A percentile compares a stretch with the other conserved stretches of the same genome.
Conservation (phyloP, 179 eudicot species). For the Beta macrorhiza region DNA sequence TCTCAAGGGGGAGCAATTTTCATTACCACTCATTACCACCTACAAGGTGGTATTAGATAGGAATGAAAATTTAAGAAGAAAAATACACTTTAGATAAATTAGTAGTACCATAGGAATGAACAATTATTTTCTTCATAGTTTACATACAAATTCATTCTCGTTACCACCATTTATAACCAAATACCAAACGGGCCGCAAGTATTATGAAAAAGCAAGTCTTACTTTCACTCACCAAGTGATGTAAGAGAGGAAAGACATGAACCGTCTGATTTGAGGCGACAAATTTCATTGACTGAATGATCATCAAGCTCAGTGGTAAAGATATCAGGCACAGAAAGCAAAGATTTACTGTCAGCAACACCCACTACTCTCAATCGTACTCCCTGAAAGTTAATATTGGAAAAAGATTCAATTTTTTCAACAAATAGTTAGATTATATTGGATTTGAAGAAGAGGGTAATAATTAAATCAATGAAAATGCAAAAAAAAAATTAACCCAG, state of each 20-base stretch:
- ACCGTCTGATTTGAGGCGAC: conserved; percentile 55
- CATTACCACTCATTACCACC: no score
- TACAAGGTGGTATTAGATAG: no score
- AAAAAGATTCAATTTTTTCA: not conserved
- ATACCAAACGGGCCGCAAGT: not conserved
- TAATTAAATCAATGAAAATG: not conserved
- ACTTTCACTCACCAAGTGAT: conserved; percentile 40
- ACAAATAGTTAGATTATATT: not conserved
- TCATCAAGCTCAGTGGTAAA: conserved; percentile 67
- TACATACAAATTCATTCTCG: no score
- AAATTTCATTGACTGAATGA: conserved; percentile 47
- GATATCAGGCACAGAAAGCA: conserved; percentile 57
- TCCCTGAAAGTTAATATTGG: conserved; percentile 40
- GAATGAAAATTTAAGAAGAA: no score
- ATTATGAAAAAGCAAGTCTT: not conserved
- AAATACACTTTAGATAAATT: no score
- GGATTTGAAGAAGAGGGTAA: not conserved
- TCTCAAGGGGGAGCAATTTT: no score
- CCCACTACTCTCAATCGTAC: conserved; percentile 75
- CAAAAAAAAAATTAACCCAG: not conserved
- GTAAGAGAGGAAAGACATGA: conserved; percentile 49
- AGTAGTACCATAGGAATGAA: no score
- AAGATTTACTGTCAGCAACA: conserved; percentile 73
- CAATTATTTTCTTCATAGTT: no score
- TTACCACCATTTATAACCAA: no score